Evolutionary conservation across 495 filamentous ascomycete genomes (phyloP), one percentile per base, ranked within the genome.

Genomic region (Aspergillus saccharolyticus): DNA sequence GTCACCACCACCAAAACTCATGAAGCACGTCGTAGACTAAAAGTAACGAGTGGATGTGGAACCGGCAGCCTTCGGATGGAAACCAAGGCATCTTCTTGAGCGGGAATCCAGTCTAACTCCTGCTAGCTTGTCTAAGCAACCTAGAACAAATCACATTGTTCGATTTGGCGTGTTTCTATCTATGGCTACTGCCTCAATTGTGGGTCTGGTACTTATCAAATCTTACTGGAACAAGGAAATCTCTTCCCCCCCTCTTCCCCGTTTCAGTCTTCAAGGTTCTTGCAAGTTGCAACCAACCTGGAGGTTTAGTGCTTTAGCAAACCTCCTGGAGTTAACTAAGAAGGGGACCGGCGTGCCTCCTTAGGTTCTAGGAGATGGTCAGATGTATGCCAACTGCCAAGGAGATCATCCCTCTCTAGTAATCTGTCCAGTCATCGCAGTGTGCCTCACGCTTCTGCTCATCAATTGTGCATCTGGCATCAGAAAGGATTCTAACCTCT

Each of bases 131-230:
- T 22, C 49, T 0, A 28, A 42, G 22, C 15, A 19, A 42, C 16
- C 54, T 39, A 42, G 49, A 42, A 49, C 57, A 54, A 60, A 60
- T 60, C 57, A 55, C 10, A 52, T 45, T 30, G 45, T 49, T 24
- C 57, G 25, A 42, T 60, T 45, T 30, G 24, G 43, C 25, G 44
- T 55, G 57, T 60, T 55, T 45, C 57, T 55, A 60, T 60, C 46
- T 60, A 60, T 60, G 57, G 57, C 45, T 55, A 46, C 16, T 21
- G n/a, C 4, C 16, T 24, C 45, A 25, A 33, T 42, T 16, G 52
- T 55, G 53, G 57, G 53, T 46, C 57, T 51, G 52, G 46, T 44
- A 55, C 57, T 55, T 24, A 20, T 42, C 51, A 19, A 28, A 49
- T 49, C 45, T 49, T 54, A 52, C 57, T 51, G 54, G 39, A 55